A percentile compares a stretch with the other conserved stretches of the same genome.
Conservation (phyloP, 805 yeast genomes). For the Yamadazyma scolyti region DNA sequence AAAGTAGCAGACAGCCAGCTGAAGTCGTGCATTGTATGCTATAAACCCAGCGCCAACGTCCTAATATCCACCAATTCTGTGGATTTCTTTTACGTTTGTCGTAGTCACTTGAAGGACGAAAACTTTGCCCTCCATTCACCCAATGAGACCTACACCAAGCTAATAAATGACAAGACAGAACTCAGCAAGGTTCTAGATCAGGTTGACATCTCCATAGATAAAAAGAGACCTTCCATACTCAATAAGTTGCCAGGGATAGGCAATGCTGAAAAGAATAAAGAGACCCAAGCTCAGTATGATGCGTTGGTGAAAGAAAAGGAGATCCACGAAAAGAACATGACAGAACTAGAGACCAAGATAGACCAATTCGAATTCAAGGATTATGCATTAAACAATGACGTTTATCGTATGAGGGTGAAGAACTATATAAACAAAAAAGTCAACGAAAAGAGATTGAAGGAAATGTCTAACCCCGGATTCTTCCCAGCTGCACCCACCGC, state of each 20-base stretch:
- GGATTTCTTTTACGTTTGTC: slow-evolving; percentile 55
- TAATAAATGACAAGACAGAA: slow-evolving; percentile 18
- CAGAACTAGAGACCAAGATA: slow-evolving; percentile 17
- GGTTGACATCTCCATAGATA: slow-evolving; percentile 20
- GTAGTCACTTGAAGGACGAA: slow-evolving; percentile 43
- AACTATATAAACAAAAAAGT: slow-evolving; percentile 29
- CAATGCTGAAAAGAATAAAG: slow-evolving; percentile 11
- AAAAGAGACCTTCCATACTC: slow-evolving; percentile 32
- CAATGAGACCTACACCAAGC: slow-evolving; percentile 29
- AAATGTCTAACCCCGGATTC: slow-evolving; percentile 30
- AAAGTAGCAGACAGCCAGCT: slow-evolving; percentile 39
- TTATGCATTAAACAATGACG: slow-evolving; percentile 36
- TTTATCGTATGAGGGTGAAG: slow-evolving; percentile 40
- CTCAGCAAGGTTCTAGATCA: slow-evolving; percentile 16
- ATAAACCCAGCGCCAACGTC: slow-evolving; percentile 45
- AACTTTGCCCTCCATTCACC: slow-evolving; percentile 41
- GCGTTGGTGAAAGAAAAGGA: slow-evolving; percentile 13
- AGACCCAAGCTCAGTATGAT: slow-evolving; percentile 17
- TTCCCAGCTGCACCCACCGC: slow-evolving; percentile 33
- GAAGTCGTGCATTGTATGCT: slow-evolving; percentile 49
- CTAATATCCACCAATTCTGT: slow-evolving; percentile 41
- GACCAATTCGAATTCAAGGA: slow-evolving; percentile 30
- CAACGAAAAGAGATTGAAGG: slow-evolving; percentile 25
- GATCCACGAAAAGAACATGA: slow-evolving; percentile 16
- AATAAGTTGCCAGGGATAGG: slow-evolving; percentile 21